Conservation (phyloP, 2,329 filamentous ascomycete species). For the Grosmannia clavigera region DNA sequence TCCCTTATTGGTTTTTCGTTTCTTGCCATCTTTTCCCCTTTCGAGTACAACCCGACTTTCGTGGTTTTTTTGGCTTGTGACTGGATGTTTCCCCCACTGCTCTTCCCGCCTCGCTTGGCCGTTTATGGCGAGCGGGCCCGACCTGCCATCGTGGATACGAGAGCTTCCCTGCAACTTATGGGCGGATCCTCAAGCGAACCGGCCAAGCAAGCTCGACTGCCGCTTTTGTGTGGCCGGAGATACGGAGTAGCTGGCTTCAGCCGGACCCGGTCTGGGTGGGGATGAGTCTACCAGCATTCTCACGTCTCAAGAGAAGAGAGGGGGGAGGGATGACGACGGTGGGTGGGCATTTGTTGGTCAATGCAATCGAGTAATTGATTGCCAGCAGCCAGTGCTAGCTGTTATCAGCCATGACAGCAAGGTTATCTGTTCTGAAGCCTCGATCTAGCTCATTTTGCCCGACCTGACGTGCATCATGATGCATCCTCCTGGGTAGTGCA, state of each 20-base stretch:
- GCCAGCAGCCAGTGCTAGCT: neutral
- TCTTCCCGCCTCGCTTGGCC: neutral
- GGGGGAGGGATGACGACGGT: neutral
- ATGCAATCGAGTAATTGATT: conserved; percentile 1
- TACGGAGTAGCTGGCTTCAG: neutral
- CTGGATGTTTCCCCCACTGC: neutral
- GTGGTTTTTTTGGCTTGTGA: neutral
- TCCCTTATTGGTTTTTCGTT: neutral
- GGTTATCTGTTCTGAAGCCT: neutral
- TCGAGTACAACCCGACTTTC: neutral
- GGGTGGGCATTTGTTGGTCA: neutral
- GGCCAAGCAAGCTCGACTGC: neutral
- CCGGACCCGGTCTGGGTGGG: neutral
- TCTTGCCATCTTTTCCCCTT: neutral
- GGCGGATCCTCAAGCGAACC: neutral
- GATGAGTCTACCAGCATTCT: neutral
- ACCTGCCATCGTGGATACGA: neutral
- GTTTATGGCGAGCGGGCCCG: neutral
- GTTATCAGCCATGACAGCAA: neutral
- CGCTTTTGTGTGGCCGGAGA: neutral
- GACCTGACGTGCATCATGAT: neutral
- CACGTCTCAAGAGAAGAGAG: neutral
- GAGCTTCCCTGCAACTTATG: neutral
- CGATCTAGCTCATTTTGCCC: neutral
- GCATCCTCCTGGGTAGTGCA: neutral